Percentiles rank a stretch among this genome's conserved stretches.
Evolutionary conservation across 441 rosid genomes (phyloP).

Genomic region (Theobroma grandiflorum): DNA sequence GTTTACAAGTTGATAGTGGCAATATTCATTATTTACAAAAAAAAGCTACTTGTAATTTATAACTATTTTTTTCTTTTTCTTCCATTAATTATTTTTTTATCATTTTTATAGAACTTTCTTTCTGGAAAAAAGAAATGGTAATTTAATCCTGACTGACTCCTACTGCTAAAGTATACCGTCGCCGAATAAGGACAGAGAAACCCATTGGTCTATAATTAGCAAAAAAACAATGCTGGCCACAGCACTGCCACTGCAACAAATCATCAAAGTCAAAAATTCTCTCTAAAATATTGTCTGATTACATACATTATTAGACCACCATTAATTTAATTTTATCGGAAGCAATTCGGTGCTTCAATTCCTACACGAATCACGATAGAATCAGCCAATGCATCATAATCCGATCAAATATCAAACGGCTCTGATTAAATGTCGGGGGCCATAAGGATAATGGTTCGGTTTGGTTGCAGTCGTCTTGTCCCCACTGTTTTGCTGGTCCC

Average conservation of each 20-base stretch:
- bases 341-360: not conserved
- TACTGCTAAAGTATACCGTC: not conserved
- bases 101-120: conserved; percentile 9
- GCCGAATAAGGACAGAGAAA: conserved; percentile 20
- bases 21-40: no score
- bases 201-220: not conserved
- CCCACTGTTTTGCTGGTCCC: conserved; percentile 30
- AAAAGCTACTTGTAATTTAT: not conserved
- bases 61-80: not conserved
- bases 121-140: not conserved
- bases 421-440: not conserved
- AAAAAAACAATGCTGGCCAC: conserved; percentile 2
- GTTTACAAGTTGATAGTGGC: no score
- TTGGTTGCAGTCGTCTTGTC: not conserved
- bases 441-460: not conserved
- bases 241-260: not conserved
- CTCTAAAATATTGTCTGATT: conserved; percentile 2
- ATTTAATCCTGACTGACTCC: not conserved
- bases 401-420: not conserved
- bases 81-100: not conserved
- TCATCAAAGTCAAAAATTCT: conserved; percentile 26
- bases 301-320: conserved; percentile 25
- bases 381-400: no score
- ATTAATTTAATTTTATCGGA: not conserved
- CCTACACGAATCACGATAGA: not conserved